Base-by-base conservation (phyloP, 495 filamentous ascomycete genomes). In the Hypoxylon intermedium region DNA sequence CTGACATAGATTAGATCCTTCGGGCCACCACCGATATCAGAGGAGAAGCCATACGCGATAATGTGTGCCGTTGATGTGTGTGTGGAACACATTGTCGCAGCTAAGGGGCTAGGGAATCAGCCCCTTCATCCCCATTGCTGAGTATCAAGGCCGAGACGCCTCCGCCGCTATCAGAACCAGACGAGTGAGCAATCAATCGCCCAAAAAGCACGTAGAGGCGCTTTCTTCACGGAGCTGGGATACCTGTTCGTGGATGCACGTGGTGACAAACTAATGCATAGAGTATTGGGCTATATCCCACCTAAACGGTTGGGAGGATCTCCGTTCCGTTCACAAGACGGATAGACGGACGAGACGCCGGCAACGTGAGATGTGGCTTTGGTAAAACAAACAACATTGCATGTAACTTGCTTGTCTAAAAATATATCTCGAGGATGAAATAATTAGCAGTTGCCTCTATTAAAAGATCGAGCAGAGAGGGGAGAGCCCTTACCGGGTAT, bases 1-100 rank as follows among this genome's bases (percentile, higher is more conserved):
- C 61, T 65, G 61, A 60, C 61, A 65, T 65, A 65, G 53, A 65
- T 59, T 65, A 47, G 43, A 53, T 64, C 53, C 55, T 60, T 60
- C 55, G 55, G 46, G 45, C 23, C 45, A 53, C 38, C 38, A 53
- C 38, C 38, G 23, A 59, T 59, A 58, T 48, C 38, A 42, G 45
- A 52, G 50, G 55, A 49, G 38, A 51, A 51, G 45, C 12, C 36
- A 53, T 49, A 52, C 50, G 52, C 48, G 48, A 50, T 30, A 28
- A 53, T 53, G 21, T 48, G n/a, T 48, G 41, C 16, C 54, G 30
- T 47, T 36, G 55, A 46, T 59, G 52, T 41, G 41, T 60, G 48
- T 45, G 52, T 52, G 52, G 62, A 60, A 53, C 62, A 43, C 43
- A 48, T 37, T 21, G 52, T 28, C 2, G 47, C 19, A 56, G 30